phyloP scores from a whole-genome alignment of 768 basidiomycete genomes.

The Trametes villosa region DNA sequence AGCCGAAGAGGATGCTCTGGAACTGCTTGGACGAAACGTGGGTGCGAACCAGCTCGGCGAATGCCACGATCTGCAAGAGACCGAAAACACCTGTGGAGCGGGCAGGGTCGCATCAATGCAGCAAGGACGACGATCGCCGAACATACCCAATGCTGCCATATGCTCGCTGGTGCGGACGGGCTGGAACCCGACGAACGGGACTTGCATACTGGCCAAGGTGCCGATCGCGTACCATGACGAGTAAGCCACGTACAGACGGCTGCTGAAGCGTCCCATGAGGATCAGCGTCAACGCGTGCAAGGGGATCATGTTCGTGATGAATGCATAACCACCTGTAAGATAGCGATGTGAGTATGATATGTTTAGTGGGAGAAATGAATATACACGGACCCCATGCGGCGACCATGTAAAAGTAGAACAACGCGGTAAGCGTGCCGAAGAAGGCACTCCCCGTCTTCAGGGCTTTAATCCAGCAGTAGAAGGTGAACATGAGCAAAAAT shows the following conservation, averaged over 20 bases:
- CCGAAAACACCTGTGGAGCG: constrained; percentile 81
- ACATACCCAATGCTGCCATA: constrained; percentile 93
- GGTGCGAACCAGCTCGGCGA: constrained; percentile 84
- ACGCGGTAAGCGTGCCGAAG: constrained; percentile 85
- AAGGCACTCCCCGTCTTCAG: constrained; percentile 92
- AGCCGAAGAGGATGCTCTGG: constrained; percentile 73
- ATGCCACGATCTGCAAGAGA: constrained; percentile 93
- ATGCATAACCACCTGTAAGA: constrained; percentile 88
- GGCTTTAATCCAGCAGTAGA: constrained; percentile 96
- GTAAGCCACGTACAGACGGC: constrained; percentile 91
- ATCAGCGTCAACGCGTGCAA: constrained; percentile 93
- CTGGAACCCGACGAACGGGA: constrained; percentile 99
- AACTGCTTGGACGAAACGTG: constrained; percentile 94
- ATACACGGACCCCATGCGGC: constrained; percentile 86
- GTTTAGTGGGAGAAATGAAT: neutral
- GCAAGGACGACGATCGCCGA: neutral
- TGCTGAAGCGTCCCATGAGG: constrained; percentile 94
- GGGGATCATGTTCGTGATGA: constrained; percentile 99
- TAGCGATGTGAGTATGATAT: constrained; percentile 7
- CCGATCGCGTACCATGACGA: constrained; percentile 98
- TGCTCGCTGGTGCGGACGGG: constrained; percentile 98
- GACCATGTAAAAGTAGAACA: constrained; percentile 99
- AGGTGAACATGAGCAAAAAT: constrained; percentile 99
- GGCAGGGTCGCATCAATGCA: neutral
- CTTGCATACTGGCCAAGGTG: constrained; percentile 97